phyloP scores from a whole-genome alignment of 2,329 filamentous ascomycete species.

The Rutstroemia sp. region DNA sequence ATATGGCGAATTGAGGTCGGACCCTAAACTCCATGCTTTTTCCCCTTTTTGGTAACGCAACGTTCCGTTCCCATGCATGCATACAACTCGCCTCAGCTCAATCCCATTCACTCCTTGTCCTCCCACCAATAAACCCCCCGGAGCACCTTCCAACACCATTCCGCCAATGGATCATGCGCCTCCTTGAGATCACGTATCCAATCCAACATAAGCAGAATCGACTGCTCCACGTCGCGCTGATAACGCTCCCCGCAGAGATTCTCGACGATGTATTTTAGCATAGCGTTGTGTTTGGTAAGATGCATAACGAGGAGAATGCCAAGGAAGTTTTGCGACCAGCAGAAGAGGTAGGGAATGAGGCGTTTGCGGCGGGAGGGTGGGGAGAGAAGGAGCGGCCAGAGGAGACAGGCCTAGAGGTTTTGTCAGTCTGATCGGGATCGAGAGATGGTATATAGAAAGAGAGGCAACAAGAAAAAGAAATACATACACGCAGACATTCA shows the following conservation, averaged over 20 bases:
- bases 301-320: conserved; percentile 51
- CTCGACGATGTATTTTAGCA: conserved; percentile 42
- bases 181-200: conserved; percentile 51
- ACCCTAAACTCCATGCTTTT: background rate
- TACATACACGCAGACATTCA: conserved; percentile 40
- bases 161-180: conserved; percentile 44
- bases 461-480: background rate
- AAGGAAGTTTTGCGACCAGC: conserved; percentile 56
- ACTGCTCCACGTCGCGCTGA: conserved; percentile 44
- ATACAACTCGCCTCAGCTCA: too few relatives aligned
- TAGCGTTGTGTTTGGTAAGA: conserved; percentile 43
- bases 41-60: too few relatives aligned
- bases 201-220: conserved; percentile 45
- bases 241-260: conserved; percentile 42
- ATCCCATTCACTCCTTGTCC: background rate
- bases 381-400: conserved; percentile 53
- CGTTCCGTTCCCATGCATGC: too few relatives aligned
- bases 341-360: conserved; percentile 50
- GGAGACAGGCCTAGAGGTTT: conserved; percentile 37
- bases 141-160: conserved; percentile 36
- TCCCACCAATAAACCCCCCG: conserved; percentile 19
- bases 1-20: too few relatives aligned
- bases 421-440: conserved; percentile 3
- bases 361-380: conserved; percentile 51
- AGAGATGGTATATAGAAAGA: too few relatives aligned